Evolutionary conservation across 2,329 filamentous ascomycete species (phyloP), one percentile per base, ranked within the genome.

Genomic region (Talaromyces verruculosus): DNA sequence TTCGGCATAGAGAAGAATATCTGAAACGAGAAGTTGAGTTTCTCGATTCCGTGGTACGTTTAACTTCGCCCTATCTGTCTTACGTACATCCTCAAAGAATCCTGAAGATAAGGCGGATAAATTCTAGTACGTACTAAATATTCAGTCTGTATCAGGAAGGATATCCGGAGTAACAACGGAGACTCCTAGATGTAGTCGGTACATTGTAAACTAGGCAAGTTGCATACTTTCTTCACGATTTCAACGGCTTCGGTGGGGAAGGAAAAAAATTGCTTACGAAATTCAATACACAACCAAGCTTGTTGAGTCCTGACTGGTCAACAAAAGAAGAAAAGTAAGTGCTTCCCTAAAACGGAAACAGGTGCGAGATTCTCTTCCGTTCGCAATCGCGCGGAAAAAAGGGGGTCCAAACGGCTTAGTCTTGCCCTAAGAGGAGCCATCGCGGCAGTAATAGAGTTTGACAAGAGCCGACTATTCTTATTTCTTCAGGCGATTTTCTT

Each of bases 21-120:
- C 53, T 57, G 53, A 55, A 55, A 35, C 28, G 51, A 53, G 17
- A n/a, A 17, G 2, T n/a, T 53, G n/a, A 55, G 28, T 55, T 55
- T 35, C 11, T 22, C 5, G 17, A 35, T 55, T 55, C 22, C 28
- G 28, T 53, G 25, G 51, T 35, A 55, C 8, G 1, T 35, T 55
- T 1, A 55, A 53, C 49, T 55, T 35, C 10, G 30, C 17, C 51
- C 28, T 55, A 19, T 35, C 28, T 17, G 28, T 35, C 8, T 55
- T 35, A 22, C 53, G n/a, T 57, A 57, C 53, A 15, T 39, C n/a
- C 11, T 13, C 6, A 6, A 39, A 22, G 4, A 35, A 19, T 22
- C 5, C 51, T 19, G n/a, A 57, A 57, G 53, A 57, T 37, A 25
- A 55, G 49, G 28, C 8, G 51, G n/a, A 55, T 11, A 19, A 37